Evolutionary conservation across 208 protist genomes (phyloP), one percentile per base, ranked within the genome.

Genomic region (Pavlovales sp.): DNA sequence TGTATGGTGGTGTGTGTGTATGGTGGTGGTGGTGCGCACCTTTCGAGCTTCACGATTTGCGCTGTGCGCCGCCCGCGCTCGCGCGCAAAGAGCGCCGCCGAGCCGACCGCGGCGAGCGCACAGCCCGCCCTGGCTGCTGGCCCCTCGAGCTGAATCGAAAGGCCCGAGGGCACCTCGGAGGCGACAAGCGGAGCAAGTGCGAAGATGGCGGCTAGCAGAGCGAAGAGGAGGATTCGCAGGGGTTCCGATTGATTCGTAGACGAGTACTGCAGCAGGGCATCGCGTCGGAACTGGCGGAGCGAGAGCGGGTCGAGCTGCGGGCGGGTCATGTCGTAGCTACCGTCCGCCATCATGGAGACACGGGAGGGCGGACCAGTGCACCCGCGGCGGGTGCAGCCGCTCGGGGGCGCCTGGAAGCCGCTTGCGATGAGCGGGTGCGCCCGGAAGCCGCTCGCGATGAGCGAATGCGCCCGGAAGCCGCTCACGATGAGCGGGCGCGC

Each of bases 221-320:
- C 57, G 34, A 0, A 41, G 34, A 86, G 81, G 34, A 46, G 41
- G 57, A 86, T 86, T 11, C 81, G 81, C 47, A 86, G 57, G 47
- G 81, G 81, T 57, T 86, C 81, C 18, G 11, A 34, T 57, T 86
- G 81, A 36, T 86, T 86, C 34, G 81, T 86, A 18, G 44, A 18
- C 0, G 41, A n/a, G 57, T 86, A 86, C 36, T 86, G 81, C 34
- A 86, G 81, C 30, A 86, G 1, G 36, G 57, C 36, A 38, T 86
- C 81, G 22, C 81, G 38, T 2, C 81, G 81, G 38, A 77, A 86
- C 41, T 2, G n/a, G 11, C 81, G 81, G 36, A 57, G 39, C 7
- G 81, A 86, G 47, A 86, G 81, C 44, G 76, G 5, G 57, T 86
- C 81, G 47, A 86, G 66, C 66, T 71, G 57, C 8, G 11, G 2